phyloP scores from a whole-genome alignment of 768 basidiomycete species.

The Naganishia antarctica region DNA sequence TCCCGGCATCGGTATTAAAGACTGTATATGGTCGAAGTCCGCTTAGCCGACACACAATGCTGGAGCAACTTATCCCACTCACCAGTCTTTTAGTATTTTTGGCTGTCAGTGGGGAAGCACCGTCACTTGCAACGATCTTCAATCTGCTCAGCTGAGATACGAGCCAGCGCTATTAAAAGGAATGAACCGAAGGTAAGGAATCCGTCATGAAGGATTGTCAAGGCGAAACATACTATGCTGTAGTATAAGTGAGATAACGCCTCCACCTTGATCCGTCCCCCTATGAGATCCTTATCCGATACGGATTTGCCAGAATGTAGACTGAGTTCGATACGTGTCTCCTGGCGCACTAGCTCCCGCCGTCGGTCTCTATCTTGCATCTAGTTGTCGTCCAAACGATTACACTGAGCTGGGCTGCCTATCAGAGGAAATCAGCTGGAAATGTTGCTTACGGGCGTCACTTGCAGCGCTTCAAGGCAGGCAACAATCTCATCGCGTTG shows the following conservation, averaged over 20 bases:
- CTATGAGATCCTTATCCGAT: conserved; percentile 62
- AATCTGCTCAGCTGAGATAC: conserved; percentile 64
- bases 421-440: neutral
- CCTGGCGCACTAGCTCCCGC: conserved; percentile 63
- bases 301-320: conserved; percentile 57
- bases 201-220: conserved; percentile 12
- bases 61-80: neutral
- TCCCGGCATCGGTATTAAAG: neutral
- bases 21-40: neutral
- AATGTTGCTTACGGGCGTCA: conserved; percentile 51
- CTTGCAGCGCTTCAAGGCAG: conserved; percentile 65
- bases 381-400: too few relatives aligned
- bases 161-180: conserved; percentile 69
- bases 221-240: conserved; percentile 64
- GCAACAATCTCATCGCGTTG: conserved; percentile 73
- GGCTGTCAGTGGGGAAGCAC: conserved; percentile 22
- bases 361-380: neutral
- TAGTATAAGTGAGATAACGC: conserved; percentile 74
- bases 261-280: conserved; percentile 66
- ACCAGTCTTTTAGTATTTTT: neutral
- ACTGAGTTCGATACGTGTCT: conserved; percentile 71
- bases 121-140: conserved; percentile 60
- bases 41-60: neutral
- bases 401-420: too few relatives aligned
- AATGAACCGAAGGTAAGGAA: neutral